Evolutionary conservation across 345 rosid species (phyloP), one percentile per base, ranked within the genome.

Genomic region (Citrus hindsii): DNA sequence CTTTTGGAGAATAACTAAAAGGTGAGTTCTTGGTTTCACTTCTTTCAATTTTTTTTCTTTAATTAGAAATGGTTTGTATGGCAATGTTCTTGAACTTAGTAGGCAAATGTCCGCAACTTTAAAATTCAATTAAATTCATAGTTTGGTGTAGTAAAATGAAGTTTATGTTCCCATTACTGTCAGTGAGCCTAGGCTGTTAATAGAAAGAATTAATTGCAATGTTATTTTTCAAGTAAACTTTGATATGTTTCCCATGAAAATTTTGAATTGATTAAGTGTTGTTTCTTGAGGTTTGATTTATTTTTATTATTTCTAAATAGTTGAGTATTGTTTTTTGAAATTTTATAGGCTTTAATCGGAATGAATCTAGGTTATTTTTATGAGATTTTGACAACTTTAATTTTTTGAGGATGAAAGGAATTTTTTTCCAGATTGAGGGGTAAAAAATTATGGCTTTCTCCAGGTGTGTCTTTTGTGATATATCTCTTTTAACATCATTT

Each of bases 321-420:
- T 13, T 9, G n/a, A 37, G 28, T 56, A 33, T 67, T 14, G 33
- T 2, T 71, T 40, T 67, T 76, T 16, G 12, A 27, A 55, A 33
- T 33, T 80, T 30, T 19, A 55, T 5, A 25, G 68, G 6, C 32
- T 7, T n/a, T 28, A 40, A 28, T 40, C 19, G 1, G 9, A 62
- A 61, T 58, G 19, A 75, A 63, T 33, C 69, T 16, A 18, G n/a
- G 24, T 60, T 22, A 67, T 68, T 33, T 58, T 38, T 30, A 76
- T 60, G 79, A 82, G 66, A 75, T 59, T 25, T 73, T 69, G 51
- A 69, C 68, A 58, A 55, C 62, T 83, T 18, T 60, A 12, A 24
- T 18, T 16, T 27, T 69, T 60, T 42, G 61, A 89, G 86, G 85
- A 93, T 93, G 95, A 91, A 90, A 85, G 84, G 89, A 80, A 85